Evolutionary conservation across 768 basidiomycete genomes (phyloP).

Genomic region (Leccinum imitatum): DNA sequence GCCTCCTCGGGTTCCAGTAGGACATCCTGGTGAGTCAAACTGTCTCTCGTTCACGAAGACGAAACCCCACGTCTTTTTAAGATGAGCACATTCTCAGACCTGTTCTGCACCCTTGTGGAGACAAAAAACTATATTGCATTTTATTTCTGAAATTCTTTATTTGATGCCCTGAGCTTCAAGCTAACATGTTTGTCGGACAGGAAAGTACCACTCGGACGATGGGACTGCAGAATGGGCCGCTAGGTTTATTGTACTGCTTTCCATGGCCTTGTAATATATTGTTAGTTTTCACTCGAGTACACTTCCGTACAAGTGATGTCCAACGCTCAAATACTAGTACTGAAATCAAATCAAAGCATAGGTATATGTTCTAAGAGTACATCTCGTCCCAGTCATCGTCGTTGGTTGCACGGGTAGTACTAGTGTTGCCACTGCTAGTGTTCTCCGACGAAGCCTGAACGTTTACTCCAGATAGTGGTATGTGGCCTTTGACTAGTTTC

Average conservation of each 20-base stretch:
- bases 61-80: slow-evolving; percentile 2
- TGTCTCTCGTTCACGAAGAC: background rate
- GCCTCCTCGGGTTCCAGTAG: background rate
- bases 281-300: background rate
- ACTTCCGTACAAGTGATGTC: background rate
- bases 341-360: background rate
- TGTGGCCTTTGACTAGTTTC: slow-evolving; percentile 8
- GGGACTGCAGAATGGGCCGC: background rate
- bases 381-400: slow-evolving; percentile 66
- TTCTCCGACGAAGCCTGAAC: slow-evolving; percentile 15
- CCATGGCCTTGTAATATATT: background rate
- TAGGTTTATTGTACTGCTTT: background rate
- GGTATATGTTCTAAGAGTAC: slow-evolving; percentile 42
- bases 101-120: slow-evolving; percentile 32
- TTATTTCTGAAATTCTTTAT: slow-evolving; percentile 16
- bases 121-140: slow-evolving; percentile 24
- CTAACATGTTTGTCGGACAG: slow-evolving; percentile 15
- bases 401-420: slow-evolving; percentile 30
- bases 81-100: slow-evolving; percentile 31
- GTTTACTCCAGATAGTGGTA: slow-evolving; percentile 28
- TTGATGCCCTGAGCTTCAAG: background rate
- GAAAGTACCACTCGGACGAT: background rate
- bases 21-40: slow-evolving; percentile 12
- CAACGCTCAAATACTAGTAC: background rate
- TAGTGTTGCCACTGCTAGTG: slow-evolving; percentile 6